Percentiles rank a stretch among this genome's conserved stretches.
phyloP scores from a whole-genome alignment of 352 stramenopile species.

The Phytophthora sp. region DNA sequence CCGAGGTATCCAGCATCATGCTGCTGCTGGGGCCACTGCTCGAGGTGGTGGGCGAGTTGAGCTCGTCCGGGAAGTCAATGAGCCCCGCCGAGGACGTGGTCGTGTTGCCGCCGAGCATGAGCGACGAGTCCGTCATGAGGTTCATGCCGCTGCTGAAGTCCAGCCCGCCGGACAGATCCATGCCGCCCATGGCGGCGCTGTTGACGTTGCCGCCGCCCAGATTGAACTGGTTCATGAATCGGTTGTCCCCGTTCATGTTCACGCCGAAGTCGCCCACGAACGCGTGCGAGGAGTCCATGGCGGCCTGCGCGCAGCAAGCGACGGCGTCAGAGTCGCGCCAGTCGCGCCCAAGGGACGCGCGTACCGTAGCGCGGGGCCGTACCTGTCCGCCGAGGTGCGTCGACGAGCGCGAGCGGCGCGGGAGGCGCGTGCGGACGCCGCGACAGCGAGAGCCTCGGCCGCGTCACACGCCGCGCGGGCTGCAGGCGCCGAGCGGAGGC shows the following conservation, averaged over 20 bases:
- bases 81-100: slow-evolving; percentile 47
- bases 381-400: slow-evolving; percentile 4
- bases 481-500: slow-evolving; percentile 5
- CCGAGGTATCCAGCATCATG: slow-evolving; percentile 34
- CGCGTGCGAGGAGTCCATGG: slow-evolving; percentile 75
- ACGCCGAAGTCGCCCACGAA: slow-evolving; percentile 82
- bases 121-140: slow-evolving; percentile 68
- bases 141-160: slow-evolving; percentile 75
- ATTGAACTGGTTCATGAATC: slow-evolving; percentile 82
- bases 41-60: slow-evolving; percentile 69
- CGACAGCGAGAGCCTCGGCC: too few relatives aligned
- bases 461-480: slow-evolving; percentile 15
- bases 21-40: slow-evolving; percentile 16
- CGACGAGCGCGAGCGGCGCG: slow-evolving; percentile 16
- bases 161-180: slow-evolving; percentile 53
- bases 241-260: slow-evolving; percentile 70
- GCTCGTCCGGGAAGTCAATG: slow-evolving; percentile 87
- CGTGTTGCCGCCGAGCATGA: slow-evolving; percentile 37
- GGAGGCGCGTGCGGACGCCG: slow-evolving; percentile 11
- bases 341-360: slow-evolving; percentile 1
- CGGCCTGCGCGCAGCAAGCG: slow-evolving; percentile 5
- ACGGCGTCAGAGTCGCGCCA: slow-evolving; percentile 5
- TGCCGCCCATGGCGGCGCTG: slow-evolving; percentile 37
- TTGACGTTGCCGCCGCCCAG: slow-evolving; percentile 31
- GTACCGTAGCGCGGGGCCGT: background rate